Evolutionary conservation across 306 rosid species (phyloP).

Genomic region (Biancaea sappan): DNA sequence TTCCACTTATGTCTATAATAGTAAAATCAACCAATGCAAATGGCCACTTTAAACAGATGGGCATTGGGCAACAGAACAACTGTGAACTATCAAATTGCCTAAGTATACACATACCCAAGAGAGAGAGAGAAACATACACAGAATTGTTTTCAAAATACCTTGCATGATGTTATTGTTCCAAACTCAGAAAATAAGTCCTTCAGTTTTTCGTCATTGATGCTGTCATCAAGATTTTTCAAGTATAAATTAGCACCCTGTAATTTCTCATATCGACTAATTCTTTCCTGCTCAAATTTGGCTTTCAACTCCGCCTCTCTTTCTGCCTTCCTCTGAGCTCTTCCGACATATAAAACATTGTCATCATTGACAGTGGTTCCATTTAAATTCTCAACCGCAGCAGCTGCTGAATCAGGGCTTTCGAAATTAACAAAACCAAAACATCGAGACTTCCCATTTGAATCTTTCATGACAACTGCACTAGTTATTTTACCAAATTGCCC

Average conservation of each 20-base stretch:
- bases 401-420: constrained; percentile 56
- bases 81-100: neutral
- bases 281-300: constrained; percentile 76
- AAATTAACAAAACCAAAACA: constrained; percentile 89
- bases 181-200: constrained; percentile 81
- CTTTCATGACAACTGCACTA: constrained; percentile 67
- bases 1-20: constrained; percentile 4
- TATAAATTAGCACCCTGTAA: constrained; percentile 84
- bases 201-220: constrained; percentile 67
- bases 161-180: constrained; percentile 82
- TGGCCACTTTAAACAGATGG: neutral
- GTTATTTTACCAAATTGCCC: constrained; percentile 59
- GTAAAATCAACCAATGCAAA: neutral
- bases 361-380: constrained; percentile 55
- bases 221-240: constrained; percentile 81
- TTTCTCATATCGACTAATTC: constrained; percentile 72
- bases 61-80: neutral
- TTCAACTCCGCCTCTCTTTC: constrained; percentile 79
- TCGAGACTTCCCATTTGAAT: constrained; percentile 68
- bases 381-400: constrained; percentile 66
- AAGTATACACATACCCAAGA: neutral
- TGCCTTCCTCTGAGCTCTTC: constrained; percentile 75
- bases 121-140: neutral
- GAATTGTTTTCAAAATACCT: constrained; percentile 48
- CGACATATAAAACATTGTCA: constrained; percentile 70